These are phyloP conservation scores for Aspergillus conjunctus DNA, from an alignment of 495 filamentous ascomycete species.

Conservation along the genomic window DNA sequence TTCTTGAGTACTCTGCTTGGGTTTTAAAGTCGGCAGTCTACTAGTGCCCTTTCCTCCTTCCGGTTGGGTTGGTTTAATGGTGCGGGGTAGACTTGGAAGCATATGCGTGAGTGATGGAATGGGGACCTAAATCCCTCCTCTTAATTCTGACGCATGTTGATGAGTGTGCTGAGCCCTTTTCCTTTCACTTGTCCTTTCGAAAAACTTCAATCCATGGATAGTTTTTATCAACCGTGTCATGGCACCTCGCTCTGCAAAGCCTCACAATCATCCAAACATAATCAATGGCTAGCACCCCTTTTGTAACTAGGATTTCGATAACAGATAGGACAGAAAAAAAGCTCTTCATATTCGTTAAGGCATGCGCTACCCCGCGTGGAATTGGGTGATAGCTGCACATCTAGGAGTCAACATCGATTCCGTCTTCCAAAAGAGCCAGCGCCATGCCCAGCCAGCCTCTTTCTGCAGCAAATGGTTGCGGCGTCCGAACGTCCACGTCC, in stretches of 20 bases:
- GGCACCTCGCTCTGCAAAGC: background rate
- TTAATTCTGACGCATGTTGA: too few species aligned
- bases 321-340: background rate
- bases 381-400: background rate
- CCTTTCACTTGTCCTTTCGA: too few species aligned
- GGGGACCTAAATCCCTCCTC: too few species aligned
- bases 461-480: background rate
- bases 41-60: too few species aligned
- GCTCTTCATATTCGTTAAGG: background rate
- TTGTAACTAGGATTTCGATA: background rate
- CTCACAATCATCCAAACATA: background rate
- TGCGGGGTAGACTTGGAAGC: too few species aligned
- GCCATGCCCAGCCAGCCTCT: background rate
- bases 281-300: background rate
- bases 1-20: too few species aligned
- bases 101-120: too few species aligned
- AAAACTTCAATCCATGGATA: too few species aligned
- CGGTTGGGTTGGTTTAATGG: too few species aligned
- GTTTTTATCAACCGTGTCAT: background rate
- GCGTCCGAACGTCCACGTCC: background rate
- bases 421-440: background rate
- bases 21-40: too few species aligned
- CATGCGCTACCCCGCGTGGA: background rate
- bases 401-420: background rate
- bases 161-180: background rate